Conservation (phyloP, 2,329 filamentous ascomycete genomes). For the Fusarium fujikuroi region DNA sequence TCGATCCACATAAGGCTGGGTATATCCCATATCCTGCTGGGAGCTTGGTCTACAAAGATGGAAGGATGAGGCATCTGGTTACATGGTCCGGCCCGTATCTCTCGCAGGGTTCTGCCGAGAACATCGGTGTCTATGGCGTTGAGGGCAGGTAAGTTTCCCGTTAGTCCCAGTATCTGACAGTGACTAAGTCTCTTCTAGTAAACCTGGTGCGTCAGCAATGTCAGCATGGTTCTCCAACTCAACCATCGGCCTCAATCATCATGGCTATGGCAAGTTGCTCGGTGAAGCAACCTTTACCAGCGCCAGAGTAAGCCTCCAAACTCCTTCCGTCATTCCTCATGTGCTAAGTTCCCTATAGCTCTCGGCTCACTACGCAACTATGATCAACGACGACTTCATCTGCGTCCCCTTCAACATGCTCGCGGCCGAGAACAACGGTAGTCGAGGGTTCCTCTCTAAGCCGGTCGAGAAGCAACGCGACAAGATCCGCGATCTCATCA, state of each 20-base stretch:
- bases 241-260: constrained; percentile 53
- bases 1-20: constrained; percentile 60
- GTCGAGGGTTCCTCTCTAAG: constrained; percentile 30
- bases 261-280: constrained; percentile 56
- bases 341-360: constrained; percentile 38
- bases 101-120: constrained; percentile 51
- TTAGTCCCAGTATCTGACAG: accelerated
- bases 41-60: constrained; percentile 56
- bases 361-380: constrained; percentile 55
- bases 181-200: constrained; percentile 35
- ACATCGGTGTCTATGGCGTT: constrained; percentile 57
- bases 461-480: constrained; percentile 50
- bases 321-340: accelerated
- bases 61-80: constrained; percentile 55
- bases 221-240: constrained; percentile 57
- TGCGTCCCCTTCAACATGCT: constrained; percentile 58
- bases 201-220: constrained; percentile 58
- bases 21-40: constrained; percentile 60
- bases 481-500: constrained; percentile 52
- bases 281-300: constrained; percentile 58
- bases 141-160: constrained; percentile 52
- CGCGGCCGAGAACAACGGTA: constrained; percentile 46
- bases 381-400: constrained; percentile 52
- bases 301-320: constrained; percentile 46
- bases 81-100: constrained; percentile 57